Conservation (phyloP, 192 early-diverging fungal species). For the Anaeromyces robustus region DNA sequence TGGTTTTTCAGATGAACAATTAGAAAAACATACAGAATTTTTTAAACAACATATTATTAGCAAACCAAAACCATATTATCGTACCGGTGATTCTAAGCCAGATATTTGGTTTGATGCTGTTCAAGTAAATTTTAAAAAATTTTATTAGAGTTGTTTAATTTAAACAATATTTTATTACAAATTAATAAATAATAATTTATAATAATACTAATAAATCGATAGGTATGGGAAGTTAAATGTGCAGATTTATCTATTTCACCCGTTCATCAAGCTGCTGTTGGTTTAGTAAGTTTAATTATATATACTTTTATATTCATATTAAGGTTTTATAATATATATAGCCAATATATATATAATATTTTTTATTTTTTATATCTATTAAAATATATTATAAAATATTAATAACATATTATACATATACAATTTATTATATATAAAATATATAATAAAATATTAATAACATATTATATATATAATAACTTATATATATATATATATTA, state of each 20-base stretch:
- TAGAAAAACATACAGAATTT: conserved; percentile 52
- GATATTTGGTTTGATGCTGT: conserved; percentile 94
- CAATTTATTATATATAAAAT: too few relatives aligned
- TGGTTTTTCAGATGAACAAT: conserved; percentile 81
- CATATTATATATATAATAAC: too few relatives aligned
- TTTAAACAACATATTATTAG: conserved; percentile 62
- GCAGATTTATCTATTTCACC: conserved; percentile 96
- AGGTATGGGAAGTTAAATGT: conserved; percentile 93
- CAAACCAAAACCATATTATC: conserved; percentile 66
- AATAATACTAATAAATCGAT: neutral
- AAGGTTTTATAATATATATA: too few relatives aligned
- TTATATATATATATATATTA: neutral
- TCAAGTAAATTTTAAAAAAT: conserved; percentile 16
- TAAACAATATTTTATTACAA: too few relatives aligned
- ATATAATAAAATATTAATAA: too few relatives aligned
- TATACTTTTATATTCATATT: too few relatives aligned
- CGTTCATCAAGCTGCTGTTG: conserved; percentile 76
- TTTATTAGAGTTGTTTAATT: too few relatives aligned
- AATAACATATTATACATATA: too few relatives aligned
- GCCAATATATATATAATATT: too few relatives aligned
- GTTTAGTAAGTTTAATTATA: conserved; percentile 37
- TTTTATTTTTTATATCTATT: too few relatives aligned
- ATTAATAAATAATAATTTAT: too few relatives aligned
- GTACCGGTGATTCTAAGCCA: conserved; percentile 59
- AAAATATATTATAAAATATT: too few relatives aligned